A percentile compares a stretch with the other conserved stretches of the same genome.
phyloP scores from a whole-genome alignment of 768 basidiomycete species.

The Trametes cinnabarina region DNA sequence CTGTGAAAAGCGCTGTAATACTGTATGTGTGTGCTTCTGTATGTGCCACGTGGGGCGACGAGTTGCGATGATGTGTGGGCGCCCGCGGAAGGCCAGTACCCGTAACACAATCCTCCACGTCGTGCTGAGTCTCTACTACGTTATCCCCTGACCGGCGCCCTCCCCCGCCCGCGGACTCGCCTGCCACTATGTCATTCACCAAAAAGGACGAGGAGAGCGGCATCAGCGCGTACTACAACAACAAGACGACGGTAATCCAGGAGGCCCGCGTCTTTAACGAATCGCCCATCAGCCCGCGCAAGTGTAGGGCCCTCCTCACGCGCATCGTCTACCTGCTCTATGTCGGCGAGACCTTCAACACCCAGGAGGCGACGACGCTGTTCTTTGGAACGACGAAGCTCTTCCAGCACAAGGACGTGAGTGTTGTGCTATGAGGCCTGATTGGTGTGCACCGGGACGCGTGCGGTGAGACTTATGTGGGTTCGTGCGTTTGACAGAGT shows the following conservation, averaged over 20 bases:
- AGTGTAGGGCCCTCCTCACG: constrained; percentile 94
- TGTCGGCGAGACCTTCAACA: constrained; percentile 90
- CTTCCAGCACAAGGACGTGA: constrained; percentile 98
- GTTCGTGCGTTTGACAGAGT: constrained; percentile 48
- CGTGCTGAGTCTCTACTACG: constrained; percentile 10
- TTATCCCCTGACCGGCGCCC: constrained; percentile 23
- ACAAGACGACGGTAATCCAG: constrained; percentile 97
- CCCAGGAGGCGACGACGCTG: constrained; percentile 94
- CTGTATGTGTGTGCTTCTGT: not conserved
- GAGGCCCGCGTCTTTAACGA: constrained; percentile 99
- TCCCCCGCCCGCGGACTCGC: not conserved
- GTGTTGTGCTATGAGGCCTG: constrained; percentile 31
- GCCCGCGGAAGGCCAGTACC: not conserved
- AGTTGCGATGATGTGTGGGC: constrained; percentile 15
- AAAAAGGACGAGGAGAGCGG: constrained; percentile 98
- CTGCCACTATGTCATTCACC: constrained; percentile 59
- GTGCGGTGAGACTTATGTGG: not conserved
- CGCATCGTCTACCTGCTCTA: constrained; percentile 96
- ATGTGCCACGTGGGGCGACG: constrained; percentile 15
- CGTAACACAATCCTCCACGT: constrained; percentile 11
- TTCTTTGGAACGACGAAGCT: constrained; percentile 99
- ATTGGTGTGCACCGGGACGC: not conserved
- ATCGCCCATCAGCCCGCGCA: constrained; percentile 95
- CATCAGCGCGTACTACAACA: constrained; percentile 89
- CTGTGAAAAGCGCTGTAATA: too few relatives aligned